These are phyloP conservation scores for Penicillium thymicola DNA, from an alignment of 2,329 filamentous ascomycete species.

Conservation along the genomic window DNA sequence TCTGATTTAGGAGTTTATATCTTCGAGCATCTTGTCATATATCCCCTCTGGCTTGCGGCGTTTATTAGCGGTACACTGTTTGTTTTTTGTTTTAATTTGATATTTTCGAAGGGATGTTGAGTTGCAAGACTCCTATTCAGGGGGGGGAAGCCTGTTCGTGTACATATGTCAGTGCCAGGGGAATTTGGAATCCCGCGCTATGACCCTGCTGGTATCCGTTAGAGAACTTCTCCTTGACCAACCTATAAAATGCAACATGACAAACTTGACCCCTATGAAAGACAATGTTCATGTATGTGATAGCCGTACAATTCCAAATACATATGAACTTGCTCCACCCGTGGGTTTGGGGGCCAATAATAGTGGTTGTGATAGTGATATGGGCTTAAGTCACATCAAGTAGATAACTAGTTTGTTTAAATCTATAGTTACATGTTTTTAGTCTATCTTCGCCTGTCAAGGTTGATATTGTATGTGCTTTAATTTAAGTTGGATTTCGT, in stretches of 20 bases:
- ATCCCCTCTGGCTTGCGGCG: not conserved
- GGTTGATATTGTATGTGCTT: not conserved
- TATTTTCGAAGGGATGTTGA: not conserved
- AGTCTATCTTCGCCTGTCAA: not conserved
- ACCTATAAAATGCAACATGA: not conserved
- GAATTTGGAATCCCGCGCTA: constrained; percentile 5
- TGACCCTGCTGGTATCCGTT: not conserved
- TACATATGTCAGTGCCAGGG: constrained; percentile 2
- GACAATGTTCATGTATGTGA: not conserved
- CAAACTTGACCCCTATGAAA: not conserved
- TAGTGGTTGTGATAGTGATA: not conserved
- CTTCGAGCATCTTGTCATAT: not conserved
- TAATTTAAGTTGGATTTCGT: not conserved
- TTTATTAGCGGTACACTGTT: not conserved
- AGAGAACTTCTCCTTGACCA: not conserved
- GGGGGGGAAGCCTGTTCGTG: not conserved
- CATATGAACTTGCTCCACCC: not conserved
- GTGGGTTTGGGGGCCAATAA: not conserved
- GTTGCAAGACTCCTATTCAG: not conserved
- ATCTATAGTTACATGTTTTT: too few relatives aligned
- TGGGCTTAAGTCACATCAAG: not conserved
- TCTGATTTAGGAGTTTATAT: not conserved
- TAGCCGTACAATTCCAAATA: constrained; percentile 6
- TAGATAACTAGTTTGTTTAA: not conserved
- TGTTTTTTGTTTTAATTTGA: not conserved